phyloP scores from a whole-genome alignment of 2,329 filamentous ascomycete genomes.

The Alternaria triticina region DNA sequence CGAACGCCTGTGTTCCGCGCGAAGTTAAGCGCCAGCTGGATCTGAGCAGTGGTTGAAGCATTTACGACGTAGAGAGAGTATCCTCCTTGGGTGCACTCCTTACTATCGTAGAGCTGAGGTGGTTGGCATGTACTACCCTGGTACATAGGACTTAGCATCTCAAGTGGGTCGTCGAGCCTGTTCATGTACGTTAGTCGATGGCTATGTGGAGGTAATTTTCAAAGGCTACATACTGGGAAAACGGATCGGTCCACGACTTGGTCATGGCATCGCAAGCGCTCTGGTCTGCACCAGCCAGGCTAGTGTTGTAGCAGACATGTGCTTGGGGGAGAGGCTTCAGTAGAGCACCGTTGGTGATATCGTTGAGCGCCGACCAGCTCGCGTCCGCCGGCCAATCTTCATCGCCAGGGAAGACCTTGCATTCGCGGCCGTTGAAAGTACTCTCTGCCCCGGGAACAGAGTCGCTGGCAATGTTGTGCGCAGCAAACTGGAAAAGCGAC shows the following conservation, averaged over 20 bases:
- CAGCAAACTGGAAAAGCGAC: neutral
- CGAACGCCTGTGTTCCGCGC: slow-evolving; percentile 32
- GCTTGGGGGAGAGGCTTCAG: neutral
- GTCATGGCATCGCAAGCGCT: neutral
- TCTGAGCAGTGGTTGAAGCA: slow-evolving; percentile 26
- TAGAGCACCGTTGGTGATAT: neutral
- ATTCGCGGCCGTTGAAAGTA: neutral
- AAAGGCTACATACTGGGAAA: neutral
- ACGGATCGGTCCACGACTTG: neutral
- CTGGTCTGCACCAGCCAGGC: neutral
- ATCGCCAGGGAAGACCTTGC: neutral
- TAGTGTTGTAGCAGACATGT: neutral
- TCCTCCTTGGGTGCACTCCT: slow-evolving; percentile 31
- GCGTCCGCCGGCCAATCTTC: neutral
- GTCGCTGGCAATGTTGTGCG: neutral
- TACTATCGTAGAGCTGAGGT: slow-evolving; percentile 28
- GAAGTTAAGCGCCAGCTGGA: slow-evolving; percentile 37
- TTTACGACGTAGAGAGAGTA: slow-evolving; percentile 36
- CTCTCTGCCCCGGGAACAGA: neutral
- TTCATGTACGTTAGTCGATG: slow-evolving; percentile 17
- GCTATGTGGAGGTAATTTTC: neutral
- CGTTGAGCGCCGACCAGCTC: neutral
- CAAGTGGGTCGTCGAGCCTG: slow-evolving; percentile 31
- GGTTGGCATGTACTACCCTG: slow-evolving; percentile 37
- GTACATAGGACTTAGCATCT: slow-evolving; percentile 33